A percentile compares a stretch with the other conserved stretches of the same genome.
Evolutionary conservation across 1,139 yeast genomes (phyloP).

Genomic region (Lodderomyces margitis): DNA sequence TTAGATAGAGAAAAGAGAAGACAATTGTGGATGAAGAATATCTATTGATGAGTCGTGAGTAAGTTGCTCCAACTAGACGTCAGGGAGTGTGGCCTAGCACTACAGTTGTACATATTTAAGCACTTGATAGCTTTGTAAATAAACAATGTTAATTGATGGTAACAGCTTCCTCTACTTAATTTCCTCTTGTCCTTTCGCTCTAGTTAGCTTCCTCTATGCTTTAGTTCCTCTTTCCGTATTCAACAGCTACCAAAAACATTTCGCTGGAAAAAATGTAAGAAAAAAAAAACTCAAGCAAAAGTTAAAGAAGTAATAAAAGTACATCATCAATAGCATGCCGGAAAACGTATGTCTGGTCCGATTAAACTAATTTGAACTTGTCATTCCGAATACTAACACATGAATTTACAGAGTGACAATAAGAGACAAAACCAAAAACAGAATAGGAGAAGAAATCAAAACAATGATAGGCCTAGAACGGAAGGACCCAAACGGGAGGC

Average conservation of each 20-base stretch:
- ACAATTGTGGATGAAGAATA: constrained; percentile 63
- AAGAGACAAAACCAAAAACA: constrained; percentile 7
- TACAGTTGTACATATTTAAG: not conserved
- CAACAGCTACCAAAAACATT: not conserved
- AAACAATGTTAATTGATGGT: not conserved
- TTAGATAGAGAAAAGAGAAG: constrained; percentile 55
- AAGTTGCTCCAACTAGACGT: not conserved
- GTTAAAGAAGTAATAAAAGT: not conserved
- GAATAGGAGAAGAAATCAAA: constrained; percentile 12
- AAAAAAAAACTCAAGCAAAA: not conserved
- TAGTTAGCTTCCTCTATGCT: too few species aligned
- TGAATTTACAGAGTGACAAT: constrained; percentile 2
- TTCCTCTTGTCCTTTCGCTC: not conserved
- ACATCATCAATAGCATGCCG: not conserved
- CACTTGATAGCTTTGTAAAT: not conserved
- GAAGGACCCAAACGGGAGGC: constrained; percentile 90
- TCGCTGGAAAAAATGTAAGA: not conserved
- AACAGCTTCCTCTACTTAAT: not conserved
- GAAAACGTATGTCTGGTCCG: not conserved
- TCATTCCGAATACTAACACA: not conserved
- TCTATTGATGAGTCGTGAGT: constrained; percentile 22
- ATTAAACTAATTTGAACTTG: not conserved
- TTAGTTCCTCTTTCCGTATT: too few species aligned
- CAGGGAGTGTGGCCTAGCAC: not conserved
- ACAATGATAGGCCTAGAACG: constrained; percentile 37